Percentiles rank a stretch among this genome's conserved stretches.
These are phyloP conservation scores for Leptographium flavum DNA, from an alignment of 2,329 filamentous ascomycete genomes.

Conservation along the genomic window DNA sequence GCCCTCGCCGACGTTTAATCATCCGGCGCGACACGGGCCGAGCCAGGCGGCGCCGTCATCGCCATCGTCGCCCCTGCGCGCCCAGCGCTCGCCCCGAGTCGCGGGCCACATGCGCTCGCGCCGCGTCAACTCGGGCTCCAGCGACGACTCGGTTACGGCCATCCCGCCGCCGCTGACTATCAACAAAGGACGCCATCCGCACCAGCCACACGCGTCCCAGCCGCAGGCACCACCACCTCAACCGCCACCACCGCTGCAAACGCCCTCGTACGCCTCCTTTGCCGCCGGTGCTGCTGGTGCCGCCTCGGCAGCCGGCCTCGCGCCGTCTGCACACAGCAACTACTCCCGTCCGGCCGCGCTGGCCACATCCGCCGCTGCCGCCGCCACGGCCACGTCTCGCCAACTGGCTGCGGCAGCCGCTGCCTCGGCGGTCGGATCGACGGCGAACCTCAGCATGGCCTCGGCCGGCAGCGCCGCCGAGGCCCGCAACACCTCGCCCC, in stretches of 20 bases:
- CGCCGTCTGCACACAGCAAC: conserved; percentile 31
- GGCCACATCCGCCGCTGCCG: conserved; percentile 16
- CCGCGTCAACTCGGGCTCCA: conserved; percentile 11
- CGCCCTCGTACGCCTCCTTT: background rate
- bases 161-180: conserved; percentile 23
- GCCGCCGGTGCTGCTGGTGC: background rate
- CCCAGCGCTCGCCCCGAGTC: conserved; percentile 29
- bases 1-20: conserved; percentile 12
- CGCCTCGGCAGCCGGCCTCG: conserved; percentile 21
- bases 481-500: conserved; percentile 26
- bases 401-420: conserved; percentile 3
- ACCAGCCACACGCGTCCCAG: conserved; percentile 11
- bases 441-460: conserved; percentile 15
- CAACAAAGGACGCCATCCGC: conserved; percentile 16
- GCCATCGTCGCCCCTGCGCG: conserved; percentile 20
- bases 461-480: conserved; percentile 18
- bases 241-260: no score
- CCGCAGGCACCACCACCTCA: background rate
- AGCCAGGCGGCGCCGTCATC: conserved; percentile 14
- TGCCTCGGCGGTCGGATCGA: background rate
- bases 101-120: background rate
- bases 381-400: conserved; percentile 5
- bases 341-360: conserved; percentile 39
- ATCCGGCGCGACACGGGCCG: conserved; percentile 16
- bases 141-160: conserved; percentile 22